A percentile compares a stretch with the other conserved stretches of the same genome.
phyloP scores from a whole-genome alignment of 2,329 filamentous ascomycete genomes.

The Diaporthe capsici region DNA sequence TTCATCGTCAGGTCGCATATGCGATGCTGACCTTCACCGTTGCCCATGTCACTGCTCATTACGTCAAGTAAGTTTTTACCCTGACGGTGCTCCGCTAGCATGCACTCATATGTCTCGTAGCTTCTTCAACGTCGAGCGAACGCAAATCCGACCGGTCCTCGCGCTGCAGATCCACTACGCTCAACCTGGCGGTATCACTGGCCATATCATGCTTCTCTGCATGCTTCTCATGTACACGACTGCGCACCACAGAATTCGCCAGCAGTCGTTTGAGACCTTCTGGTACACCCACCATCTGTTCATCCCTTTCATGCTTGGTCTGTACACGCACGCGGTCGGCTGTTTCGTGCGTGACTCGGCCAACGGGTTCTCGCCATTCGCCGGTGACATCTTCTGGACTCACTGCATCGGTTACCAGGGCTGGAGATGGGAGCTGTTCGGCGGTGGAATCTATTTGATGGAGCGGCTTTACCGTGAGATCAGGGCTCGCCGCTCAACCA shows the following conservation, averaged over 20 bases:
- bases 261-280: conserved; percentile 98
- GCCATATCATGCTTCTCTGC: conserved; percentile 98
- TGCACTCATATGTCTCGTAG: conserved; percentile 55
- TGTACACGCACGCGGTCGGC: conserved; percentile 96
- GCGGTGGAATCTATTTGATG: conserved; percentile 85
- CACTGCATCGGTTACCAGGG: conserved; percentile 97
- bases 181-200: conserved; percentile 91
- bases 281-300: conserved; percentile 99
- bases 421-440: conserved; percentile 96
- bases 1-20: conserved; percentile 96
- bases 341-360: conserved; percentile 93
- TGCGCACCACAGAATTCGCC: conserved; percentile 90
- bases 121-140: conserved; percentile 95
- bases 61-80: conserved; percentile 82
- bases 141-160: conserved; percentile 82
- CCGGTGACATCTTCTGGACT: conserved; percentile 84
- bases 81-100: not conserved
- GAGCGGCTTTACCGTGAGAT: conserved; percentile 95
- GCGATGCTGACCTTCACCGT: conserved; percentile 86
- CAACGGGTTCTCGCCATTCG: conserved; percentile 84
- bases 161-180: conserved; percentile 94
- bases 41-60: conserved; percentile 84
- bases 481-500: conserved; percentile 83
- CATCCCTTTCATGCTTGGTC: conserved; percentile 90
- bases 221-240: conserved; percentile 99